A percentile compares a stretch with the other conserved stretches of the same genome.
phyloP scores from a whole-genome alignment of 768 basidiomycete species.

The Nevesoporus exiguus region DNA sequence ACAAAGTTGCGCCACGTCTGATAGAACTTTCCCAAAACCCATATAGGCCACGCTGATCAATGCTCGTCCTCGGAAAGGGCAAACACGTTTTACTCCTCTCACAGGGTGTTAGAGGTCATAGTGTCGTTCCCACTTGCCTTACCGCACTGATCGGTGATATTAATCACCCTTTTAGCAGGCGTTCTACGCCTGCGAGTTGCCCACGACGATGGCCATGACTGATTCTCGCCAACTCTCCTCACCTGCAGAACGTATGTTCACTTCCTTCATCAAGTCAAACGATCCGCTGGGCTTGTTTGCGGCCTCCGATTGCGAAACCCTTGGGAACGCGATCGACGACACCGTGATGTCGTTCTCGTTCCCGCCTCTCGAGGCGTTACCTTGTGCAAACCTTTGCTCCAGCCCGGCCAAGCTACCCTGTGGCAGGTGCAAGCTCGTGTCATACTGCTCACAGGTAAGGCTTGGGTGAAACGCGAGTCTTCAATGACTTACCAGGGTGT shows the following conservation, averaged over 20 bases:
- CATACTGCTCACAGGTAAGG: conserved; percentile 41
- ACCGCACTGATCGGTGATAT: conserved; percentile 2
- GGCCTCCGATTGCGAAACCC: conserved; percentile 17
- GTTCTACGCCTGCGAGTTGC: neutral
- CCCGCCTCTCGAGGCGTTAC: conserved; percentile 24
- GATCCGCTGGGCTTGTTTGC: conserved; percentile 17
- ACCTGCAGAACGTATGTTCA: conserved; percentile 5
- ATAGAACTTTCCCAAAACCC: neutral
- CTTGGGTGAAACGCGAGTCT: neutral
- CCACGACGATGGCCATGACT: conserved; percentile 8
- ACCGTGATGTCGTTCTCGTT: conserved; percentile 13
- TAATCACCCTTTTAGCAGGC: no score
- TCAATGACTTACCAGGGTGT: neutral
- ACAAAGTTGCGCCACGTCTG: neutral
- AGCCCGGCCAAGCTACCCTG: conserved; percentile 26
- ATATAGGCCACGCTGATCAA: neutral
- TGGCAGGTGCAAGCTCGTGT: conserved; percentile 35
- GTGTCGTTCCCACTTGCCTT: no score
- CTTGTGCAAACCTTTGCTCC: conserved; percentile 34
- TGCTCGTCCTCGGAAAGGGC: neutral
- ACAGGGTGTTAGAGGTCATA: neutral
- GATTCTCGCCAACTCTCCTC: neutral
- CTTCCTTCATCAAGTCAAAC: conserved; percentile 14
- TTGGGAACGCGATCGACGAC: conserved; percentile 14
- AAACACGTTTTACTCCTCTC: conserved; percentile 13